Evolutionary conservation across 2,329 filamentous ascomycete genomes (phyloP).

Genomic region (Hortaea werneckii): DNA sequence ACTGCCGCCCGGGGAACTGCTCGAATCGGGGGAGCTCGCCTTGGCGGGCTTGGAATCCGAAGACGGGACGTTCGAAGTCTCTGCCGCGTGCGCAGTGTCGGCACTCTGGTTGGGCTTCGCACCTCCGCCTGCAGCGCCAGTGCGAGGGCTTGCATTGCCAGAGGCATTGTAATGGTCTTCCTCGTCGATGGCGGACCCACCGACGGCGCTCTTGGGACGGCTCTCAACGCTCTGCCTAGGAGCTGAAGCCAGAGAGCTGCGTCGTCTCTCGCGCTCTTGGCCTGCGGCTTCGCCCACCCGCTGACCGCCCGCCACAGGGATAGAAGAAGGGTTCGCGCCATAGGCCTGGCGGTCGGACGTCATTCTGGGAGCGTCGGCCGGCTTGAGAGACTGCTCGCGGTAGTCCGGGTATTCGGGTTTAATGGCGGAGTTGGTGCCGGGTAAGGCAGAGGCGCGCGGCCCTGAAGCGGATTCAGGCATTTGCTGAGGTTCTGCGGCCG

Average conservation of each 20-base stretch:
- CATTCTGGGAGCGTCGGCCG: conserved; percentile 2
- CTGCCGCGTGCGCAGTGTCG: not conserved
- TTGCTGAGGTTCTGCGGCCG: not conserved
- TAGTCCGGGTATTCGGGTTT: not conserved
- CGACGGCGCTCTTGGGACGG: not conserved
- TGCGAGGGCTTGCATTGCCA: not conserved
- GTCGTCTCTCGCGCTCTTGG: not conserved
- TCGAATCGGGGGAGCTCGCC: not conserved
- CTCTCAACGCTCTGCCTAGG: too few species aligned
- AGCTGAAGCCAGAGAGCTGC: not conserved
- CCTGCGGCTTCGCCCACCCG: conserved; percentile 1
- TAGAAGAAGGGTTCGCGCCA: conserved; percentile 3
- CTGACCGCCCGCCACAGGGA: conserved; percentile 10
- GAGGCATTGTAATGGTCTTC: not conserved
- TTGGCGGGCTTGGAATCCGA: not conserved
- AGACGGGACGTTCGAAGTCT: too few species aligned
- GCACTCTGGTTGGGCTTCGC: not conserved
- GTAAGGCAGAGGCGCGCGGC: too few species aligned
- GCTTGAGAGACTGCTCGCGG: not conserved
- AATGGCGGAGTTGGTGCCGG: too few species aligned
- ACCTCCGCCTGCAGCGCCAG: not conserved
- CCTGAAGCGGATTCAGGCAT: not conserved
- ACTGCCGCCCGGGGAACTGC: not conserved
- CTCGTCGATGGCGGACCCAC: not conserved
- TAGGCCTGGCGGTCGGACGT: not conserved